Evolutionary conservation across 371 early-diverging fungal genomes (phyloP), one percentile per base, ranked within the genome.

Genomic region (Mortierella sp.): DNA sequence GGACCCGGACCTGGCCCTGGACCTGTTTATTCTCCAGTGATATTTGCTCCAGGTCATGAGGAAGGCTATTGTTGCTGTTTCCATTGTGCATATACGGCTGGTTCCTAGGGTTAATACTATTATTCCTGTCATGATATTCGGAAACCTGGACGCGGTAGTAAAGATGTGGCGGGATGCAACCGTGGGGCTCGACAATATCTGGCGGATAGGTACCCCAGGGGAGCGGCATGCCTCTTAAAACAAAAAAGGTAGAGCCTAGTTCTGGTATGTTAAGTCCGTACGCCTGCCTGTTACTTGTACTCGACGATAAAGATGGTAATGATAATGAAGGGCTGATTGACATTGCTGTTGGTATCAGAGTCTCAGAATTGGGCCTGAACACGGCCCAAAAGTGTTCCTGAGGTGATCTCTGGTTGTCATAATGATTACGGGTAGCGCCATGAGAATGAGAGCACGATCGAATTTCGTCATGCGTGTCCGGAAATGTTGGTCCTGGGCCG

Each of bases 121-220:
- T 34, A 2, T 5, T 49, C 19, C 12, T 52, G 21, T 30, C 11
- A 2, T 9, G 28, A n/a, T 49, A 19, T 14, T 52, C 57, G 1
- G 43, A 48, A 19, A 67, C 30, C 1, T 42, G 31, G 34, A 68
- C 64, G 2, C 19, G 31, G 6, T 75, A 75, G 39, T 75, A 75
- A 7, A 75, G 61, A 30, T 60, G 69, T 6, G 76, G 69, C 7
- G 76, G 76, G 21, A 75, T 47, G 30, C 76, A 75, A 21, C 65
- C 76, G 32, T 75, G 76, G 1, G 76, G 76, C 31, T 56, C 43
- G 0, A 52, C 28, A 34, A 73, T 63, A 15, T 67, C 63, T 0
- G 44, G 44, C 3, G 73, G 73, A 41, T 62, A 73, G 37, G 24
- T 46, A 0, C 68, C 73, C 63, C 62, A 63, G 6, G 56, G 59